Evolutionary conservation across 345 rosid species (phyloP), one percentile per base, ranked within the genome.

Genomic region (Gossypium rotundifolium): DNA sequence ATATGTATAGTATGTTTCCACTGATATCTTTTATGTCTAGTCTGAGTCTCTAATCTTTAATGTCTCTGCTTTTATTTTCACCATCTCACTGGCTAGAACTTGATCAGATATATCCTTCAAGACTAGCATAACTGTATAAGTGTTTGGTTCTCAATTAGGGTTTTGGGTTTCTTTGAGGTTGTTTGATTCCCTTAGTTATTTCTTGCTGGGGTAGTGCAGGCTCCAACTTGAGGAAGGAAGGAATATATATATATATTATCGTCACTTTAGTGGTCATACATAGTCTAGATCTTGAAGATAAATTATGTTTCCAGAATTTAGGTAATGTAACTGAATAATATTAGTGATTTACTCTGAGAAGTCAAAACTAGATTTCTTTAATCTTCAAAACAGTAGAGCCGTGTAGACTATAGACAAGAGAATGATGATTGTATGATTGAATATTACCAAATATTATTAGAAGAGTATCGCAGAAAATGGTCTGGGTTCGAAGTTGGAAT

Each of bases 131-230:
- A 22, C 29, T 22, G 62, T 57, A 57, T 57, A 57, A 33, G 51
- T 71, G 14, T 18, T 54, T 38, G 51, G 20, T 71, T 55, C 64
- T 40, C 18, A 54, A 55, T 55, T 71, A 71, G 74, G 63, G 33
- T 71, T 54, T 18, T 71, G 20, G 33, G 63, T 1, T 42, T 65
- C 20, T 45, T 18, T 45, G 29, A 45, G 70, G 53, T 17, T 65
- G n/a, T 65, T 65, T 42, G 10, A 44, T 65, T 42, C 8, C 52
- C 33, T 44, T 20, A 16, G 11, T 14, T 18, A 40, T 18, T 70
- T 53, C 13, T 29, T 33, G 51, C 33, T 40, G 6, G 72, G 14
- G 9, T 69, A 68, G 72, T 9, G 12, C 44, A 67, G 23, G 40
- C 57, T 51, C 44, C 54, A 45, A 46, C 54, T 46, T 46, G 46